Base-by-base conservation (phyloP, 2,329 filamentous ascomycete species). In the Penicillium occitanis region DNA sequence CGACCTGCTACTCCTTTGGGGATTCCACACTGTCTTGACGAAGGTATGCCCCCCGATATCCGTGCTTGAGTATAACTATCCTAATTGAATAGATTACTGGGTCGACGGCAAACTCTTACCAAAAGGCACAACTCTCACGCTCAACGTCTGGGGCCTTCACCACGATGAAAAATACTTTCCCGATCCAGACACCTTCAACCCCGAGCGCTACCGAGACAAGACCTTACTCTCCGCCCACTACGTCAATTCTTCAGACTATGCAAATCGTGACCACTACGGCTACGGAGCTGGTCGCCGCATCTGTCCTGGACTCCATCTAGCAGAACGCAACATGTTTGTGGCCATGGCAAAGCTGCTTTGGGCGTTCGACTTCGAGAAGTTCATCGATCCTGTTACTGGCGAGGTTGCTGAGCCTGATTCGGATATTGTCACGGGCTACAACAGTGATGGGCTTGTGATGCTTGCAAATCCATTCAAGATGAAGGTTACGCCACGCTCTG, bases 1-100 rank as follows among this genome's bases (percentile, higher is more conserved):
- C 78, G 85, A 3, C 84, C 85, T 0, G 81, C 86, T 0, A 80
- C 81, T 11, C 82, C 84, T 51, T 80, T 85, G n/a, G 80, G 80
- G n/a, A 80, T 84, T 67, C 84, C 84, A 1, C 85, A 86, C 68
- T 76, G 76, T 0, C 74, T 79, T 3, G 66, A 67, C 11, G 69
- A 74, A 71, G 72, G 73, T 69, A 19, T 25, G 28, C 7, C 51
- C 33, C 25, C 44, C 3, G 2, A 22, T 46, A 10, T 42, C 30
- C 28, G 1, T 19, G 2, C 14, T 46, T n/a, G 19, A 55, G 5
- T 40, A 11, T 33, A 25, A 1, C 78, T 11, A 72, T 35, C 6
- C n/a, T 8, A 10, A 61, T 33, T 22, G 33, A n/a, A n/a, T 77
- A 73, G 80, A 83, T 60, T 78, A 80, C 61, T 73, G 69, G 67